A percentile compares a stretch with the other conserved stretches of the same genome.
phyloP scores from a whole-genome alignment of 2,329 filamentous ascomycete species.

The Nemania sp. region DNA sequence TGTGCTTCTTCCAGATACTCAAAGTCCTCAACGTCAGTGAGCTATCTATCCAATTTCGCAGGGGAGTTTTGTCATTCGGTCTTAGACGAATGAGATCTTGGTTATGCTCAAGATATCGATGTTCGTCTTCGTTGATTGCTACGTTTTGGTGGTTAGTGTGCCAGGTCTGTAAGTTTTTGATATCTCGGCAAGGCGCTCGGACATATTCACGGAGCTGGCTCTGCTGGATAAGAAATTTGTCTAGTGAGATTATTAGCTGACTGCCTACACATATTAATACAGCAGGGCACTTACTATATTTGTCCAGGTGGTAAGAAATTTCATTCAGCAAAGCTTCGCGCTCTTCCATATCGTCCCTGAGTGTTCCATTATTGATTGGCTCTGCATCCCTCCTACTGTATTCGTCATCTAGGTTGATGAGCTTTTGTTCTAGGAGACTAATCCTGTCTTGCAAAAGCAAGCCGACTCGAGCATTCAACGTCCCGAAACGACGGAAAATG shows the following conservation, averaged over 20 bases:
- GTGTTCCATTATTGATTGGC: conserved; percentile 47
- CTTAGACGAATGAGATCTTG: conserved; percentile 45
- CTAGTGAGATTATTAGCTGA: conserved; percentile 25
- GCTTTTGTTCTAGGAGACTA: conserved; percentile 47
- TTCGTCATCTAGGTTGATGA: conserved; percentile 46
- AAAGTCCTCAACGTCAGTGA: conserved; percentile 35
- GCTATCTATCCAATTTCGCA: conserved; percentile 37
- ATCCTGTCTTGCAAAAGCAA: conserved; percentile 53
- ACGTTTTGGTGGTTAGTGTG: background rate
- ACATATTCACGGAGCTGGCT: conserved; percentile 38
- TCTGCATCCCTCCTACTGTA: conserved; percentile 38
- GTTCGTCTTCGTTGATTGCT: conserved; percentile 34
- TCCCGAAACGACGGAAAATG: conserved; percentile 52
- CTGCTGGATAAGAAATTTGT: conserved; percentile 47
- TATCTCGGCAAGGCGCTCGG: conserved; percentile 39
- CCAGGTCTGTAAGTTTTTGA: conserved; percentile 44
- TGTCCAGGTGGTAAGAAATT: conserved; percentile 35
- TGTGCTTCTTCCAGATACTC: conserved; percentile 32
- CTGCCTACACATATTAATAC: no score
- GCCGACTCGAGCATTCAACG: conserved; percentile 48
- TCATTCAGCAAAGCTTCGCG: conserved; percentile 37
- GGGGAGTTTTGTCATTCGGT: conserved; percentile 23
- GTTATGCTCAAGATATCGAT: conserved; percentile 35
- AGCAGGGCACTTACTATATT: conserved; percentile 44
- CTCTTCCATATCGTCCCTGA: conserved; percentile 45